Conservation (phyloP, 352 stramenopile genomes). For the Pythium volutum region DNA sequence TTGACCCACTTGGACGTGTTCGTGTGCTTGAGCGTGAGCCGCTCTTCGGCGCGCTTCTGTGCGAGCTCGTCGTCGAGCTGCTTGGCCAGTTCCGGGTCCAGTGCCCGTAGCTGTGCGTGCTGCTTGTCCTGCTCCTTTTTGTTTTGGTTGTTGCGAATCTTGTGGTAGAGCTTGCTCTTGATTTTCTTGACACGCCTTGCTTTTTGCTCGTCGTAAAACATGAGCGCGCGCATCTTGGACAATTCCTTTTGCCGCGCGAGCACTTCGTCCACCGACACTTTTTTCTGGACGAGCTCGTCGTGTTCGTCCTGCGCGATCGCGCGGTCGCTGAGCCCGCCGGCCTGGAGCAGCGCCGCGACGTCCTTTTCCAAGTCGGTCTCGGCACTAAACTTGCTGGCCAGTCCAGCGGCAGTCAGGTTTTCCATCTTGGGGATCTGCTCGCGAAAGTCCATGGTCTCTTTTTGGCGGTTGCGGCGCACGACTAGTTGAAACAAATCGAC, state of each 20-base stretch:
- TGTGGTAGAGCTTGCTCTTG: constrained; percentile 99
- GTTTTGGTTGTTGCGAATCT: constrained; percentile 95
- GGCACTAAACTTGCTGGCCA: constrained; percentile 93
- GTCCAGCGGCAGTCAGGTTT: constrained; percentile 75
- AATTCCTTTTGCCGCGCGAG: constrained; percentile 89
- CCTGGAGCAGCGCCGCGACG: constrained; percentile 62
- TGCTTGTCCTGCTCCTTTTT: constrained; percentile 87
- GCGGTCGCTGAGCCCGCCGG: constrained; percentile 51
- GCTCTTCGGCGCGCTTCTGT: constrained; percentile 93
- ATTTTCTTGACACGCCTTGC: constrained; percentile 98
- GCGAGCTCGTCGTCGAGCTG: constrained; percentile 80
- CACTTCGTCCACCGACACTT: constrained; percentile 77
- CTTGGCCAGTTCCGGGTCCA: constrained; percentile 72
- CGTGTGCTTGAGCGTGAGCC: constrained; percentile 97
- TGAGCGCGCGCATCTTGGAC: constrained; percentile 93
- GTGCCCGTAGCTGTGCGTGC: constrained; percentile 63
- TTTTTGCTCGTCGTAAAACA: constrained; percentile 99
- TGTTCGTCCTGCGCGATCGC: constrained; percentile 63
- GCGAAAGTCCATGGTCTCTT: constrained; percentile 94
- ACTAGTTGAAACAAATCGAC: constrained; percentile 88
- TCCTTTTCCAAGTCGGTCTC: constrained; percentile 90
- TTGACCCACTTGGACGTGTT: constrained; percentile 98
- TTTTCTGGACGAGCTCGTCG: constrained; percentile 69
- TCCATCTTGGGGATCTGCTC: constrained; percentile 80
- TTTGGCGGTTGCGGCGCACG: constrained; percentile 91